These are phyloP conservation scores for Phytophthora boehmeriae DNA, from an alignment of 352 stramenopile species.

Conservation along the genomic window DNA sequence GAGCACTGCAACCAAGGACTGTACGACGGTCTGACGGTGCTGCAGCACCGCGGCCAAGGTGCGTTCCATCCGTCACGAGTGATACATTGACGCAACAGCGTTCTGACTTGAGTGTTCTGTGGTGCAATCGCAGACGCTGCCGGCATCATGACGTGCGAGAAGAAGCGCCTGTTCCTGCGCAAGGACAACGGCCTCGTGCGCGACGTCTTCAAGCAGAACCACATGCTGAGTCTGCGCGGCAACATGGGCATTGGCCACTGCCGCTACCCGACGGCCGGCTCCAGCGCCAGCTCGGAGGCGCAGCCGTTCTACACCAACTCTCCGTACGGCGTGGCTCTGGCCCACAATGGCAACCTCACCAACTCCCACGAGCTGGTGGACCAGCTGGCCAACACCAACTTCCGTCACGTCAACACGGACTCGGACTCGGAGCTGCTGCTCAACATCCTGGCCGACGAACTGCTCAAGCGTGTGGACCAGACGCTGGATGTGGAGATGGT, in stretches of 20 bases:
- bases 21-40: slow-evolving; percentile 97
- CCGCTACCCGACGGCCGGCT: slow-evolving; percentile 98
- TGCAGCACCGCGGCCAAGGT: slow-evolving; percentile 98
- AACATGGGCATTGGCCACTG: slow-evolving; percentile 98
- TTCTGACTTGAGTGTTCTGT: neutral
- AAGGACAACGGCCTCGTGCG: slow-evolving; percentile 99
- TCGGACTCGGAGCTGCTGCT: slow-evolving; percentile 98
- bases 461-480: slow-evolving; percentile 84
- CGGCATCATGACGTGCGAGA: slow-evolving; percentile 96
- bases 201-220: slow-evolving; percentile 99
- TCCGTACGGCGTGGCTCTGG: slow-evolving; percentile 97
- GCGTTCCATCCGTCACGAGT: neutral
- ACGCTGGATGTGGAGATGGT: slow-evolving; percentile 81
- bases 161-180: slow-evolving; percentile 94
- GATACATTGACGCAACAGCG: neutral
- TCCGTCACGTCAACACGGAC: slow-evolving; percentile 98
- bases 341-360: slow-evolving; percentile 99
- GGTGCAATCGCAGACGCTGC: slow-evolving; percentile 71
- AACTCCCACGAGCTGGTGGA: slow-evolving; percentile 96
- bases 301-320: slow-evolving; percentile 99
- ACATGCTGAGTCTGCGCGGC: slow-evolving; percentile 96
- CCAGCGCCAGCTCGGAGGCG: slow-evolving; percentile 88
- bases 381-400: slow-evolving; percentile 91
- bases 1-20: slow-evolving; percentile 94
- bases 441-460: slow-evolving; percentile 98